Base-by-base conservation (phyloP, 345 rosid genomes). In the Gossypium sturtianum region DNA sequence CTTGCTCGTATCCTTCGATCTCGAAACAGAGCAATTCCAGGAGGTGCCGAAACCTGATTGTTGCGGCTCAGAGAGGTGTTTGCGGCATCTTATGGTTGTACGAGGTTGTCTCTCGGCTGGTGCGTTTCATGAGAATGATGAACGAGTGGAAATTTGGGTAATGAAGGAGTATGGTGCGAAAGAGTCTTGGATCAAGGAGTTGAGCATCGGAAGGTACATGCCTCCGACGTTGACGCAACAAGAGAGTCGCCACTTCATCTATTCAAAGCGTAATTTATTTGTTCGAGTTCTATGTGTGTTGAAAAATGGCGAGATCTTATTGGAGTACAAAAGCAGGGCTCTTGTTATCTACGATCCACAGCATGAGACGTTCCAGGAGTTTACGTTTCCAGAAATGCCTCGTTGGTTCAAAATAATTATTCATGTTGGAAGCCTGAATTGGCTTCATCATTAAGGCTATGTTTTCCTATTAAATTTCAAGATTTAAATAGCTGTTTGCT, bases 131-230 rank as follows among this genome's bases (percentile, higher is more conserved):
- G 87, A 82, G 74, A 82, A 89, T 65, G 82, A 90, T 65, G 85
- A 87, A 70, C 85, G 84, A 77, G 22, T 92, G 79, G 97, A 94
- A 78, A 88, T 92, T 43, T 94, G 98, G 98, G 90, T 86, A 1
- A 94, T 93, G 98, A 89, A 85, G 81, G 85, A 74, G 47, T 89
- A 91, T 71, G 75, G 84, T 63, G 87, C 70, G 71, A 88, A 84
- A 49, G 92, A 85, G 47, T 89, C 97, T 12, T 93, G 98, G 98
- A 74, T 76, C 0, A 93, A 85, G 71, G 83, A 87, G 66, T 86
- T 63, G 77, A 83, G 51, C 57, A 79, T 93, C 70, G 96, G 94
- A 38, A 52, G 11, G 4, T 89, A 88, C 80, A 67, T 84, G 77
- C 96, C 97, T 86, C 87, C 84, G 82, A 84, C 82, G 83, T 74